Evolutionary conservation across 1,139 yeast genomes (phyloP), one percentile per base, ranked within the genome.

Genomic region (Hyphopichia fennica): DNA sequence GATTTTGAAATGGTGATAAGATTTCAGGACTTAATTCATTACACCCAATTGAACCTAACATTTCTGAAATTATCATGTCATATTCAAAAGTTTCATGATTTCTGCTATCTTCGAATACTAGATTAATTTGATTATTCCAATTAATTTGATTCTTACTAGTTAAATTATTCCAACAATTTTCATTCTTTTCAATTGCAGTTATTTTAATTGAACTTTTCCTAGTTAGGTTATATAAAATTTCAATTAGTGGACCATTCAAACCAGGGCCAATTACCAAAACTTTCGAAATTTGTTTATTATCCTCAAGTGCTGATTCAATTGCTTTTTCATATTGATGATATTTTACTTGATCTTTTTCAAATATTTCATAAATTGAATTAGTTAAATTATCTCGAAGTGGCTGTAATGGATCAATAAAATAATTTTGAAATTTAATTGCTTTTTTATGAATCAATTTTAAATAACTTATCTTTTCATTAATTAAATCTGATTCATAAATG

Each of bases 11-110:
- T 10, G 35, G 34, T 18, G 57, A 52, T 4, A 82, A 52, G 44
- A 95, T 84, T 56, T 91, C 98, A 0, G 97, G 97, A 13, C 88
- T 75, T 14, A 87, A 69, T 57, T 91, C 98, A 60, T 91, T 91
- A 60, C 95, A 93, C 1, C 96, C 97, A 65, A 90, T 85, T 6
- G 96, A 87, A 2, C 97, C 97, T 22, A 91, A 62, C 25, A 91
- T 67, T 58, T 91, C 98, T 34, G 95, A 85, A 1, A 91, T 72
- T 13, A 90, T 75, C 35, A 90, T 57, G 53, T 86, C 77, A 40
- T 75, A 70, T 10, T 36, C 18, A 6, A 22, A 22, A 30, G 71
- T 15, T 6, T 58, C 45, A 75, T 82, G 76, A 3, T 53, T 46
- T 23, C 90, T 65, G 62, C 82, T 77, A 60, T 89, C 96, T 7